Evolutionary conservation across 495 filamentous ascomycete species (phyloP), one percentile per base, ranked within the genome.

Genomic region (Gamarada debralockiae): DNA sequence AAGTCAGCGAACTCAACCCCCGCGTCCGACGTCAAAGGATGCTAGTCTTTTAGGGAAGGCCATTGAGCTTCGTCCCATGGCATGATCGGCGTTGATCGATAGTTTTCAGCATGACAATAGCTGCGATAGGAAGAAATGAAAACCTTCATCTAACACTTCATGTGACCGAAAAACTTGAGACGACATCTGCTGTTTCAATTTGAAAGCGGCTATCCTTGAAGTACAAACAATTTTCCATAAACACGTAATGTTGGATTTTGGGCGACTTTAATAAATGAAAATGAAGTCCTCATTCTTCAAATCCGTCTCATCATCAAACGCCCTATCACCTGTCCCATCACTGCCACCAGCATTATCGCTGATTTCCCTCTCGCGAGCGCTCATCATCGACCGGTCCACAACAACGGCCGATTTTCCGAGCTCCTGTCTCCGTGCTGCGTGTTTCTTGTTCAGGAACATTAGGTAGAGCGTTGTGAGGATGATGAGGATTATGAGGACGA

Each of bases 261-360:
- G n/a, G n/a, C n/a, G n/a, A n/a, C n/a, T 27, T 47, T 70, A 74
- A 48, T 73, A 74, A 24, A 75, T 69, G 62, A 70, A 73, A 3
- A 77, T 68, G 63, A 75, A 75, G 27, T 75, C 72, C 58, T 75
- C 73, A 29, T 76, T 75, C 50, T 64, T 58, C 62, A 60, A 64
- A 54, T 75, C 71, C 17, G 73, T 74, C 25, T 70, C 39, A 50
- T 75, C 72, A 37, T 69, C 69, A 60, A 74, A 74, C 5, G 69
- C 67, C 51, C 73, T 73, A 18, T 73, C 73, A 9, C 44, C 25
- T 10, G 25, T 46, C 15, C 22, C 41, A n/a, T 43, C 45, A n/a
- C n/a, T n/a, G n/a, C n/a, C n/a, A n/a, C n/a, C n/a, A n/a, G n/a
- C n/a, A n/a, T n/a, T n/a, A n/a, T n/a, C n/a, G 24, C 50, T 31